phyloP scores from a whole-genome alignment of 169 alveolate species.

The Theileria luwenshuni region DNA sequence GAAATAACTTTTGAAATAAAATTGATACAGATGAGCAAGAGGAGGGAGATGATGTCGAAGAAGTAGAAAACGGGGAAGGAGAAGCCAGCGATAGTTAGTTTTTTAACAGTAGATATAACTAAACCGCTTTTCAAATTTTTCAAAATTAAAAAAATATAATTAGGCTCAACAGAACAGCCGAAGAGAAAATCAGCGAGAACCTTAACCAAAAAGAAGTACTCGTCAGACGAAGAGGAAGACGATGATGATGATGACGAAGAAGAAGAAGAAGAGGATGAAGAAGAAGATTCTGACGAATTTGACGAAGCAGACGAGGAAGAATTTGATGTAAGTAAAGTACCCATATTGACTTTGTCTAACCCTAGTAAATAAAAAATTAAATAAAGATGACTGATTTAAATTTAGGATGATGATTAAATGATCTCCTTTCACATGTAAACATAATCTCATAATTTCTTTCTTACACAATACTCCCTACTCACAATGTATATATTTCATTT shows the following conservation, averaged over 20 bases:
- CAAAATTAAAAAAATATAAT: neutral
- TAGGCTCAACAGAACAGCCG: conserved; percentile 42
- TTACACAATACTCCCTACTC: too few species aligned
- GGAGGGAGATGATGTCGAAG: conserved; percentile 12
- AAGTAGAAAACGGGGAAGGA: conserved; percentile 2
- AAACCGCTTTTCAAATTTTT: too few species aligned
- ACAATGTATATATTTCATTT: too few species aligned
- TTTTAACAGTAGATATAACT: neutral
- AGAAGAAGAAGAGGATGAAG: conserved; percentile 62
- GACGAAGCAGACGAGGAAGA: conserved; percentile 63
- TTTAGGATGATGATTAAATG: too few species aligned
- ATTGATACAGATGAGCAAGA: conserved; percentile 9
- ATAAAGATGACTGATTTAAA: too few species aligned
- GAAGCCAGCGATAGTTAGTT: neutral
- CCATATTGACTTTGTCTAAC: too few species aligned
- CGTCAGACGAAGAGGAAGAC: conserved; percentile 57
- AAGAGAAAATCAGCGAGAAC: conserved; percentile 56
- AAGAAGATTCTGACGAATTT: conserved; percentile 67
- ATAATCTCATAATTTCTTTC: too few species aligned
- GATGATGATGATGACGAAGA: conserved; percentile 51
- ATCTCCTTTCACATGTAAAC: too few species aligned
- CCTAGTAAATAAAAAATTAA: too few species aligned
- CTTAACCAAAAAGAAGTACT: conserved; percentile 42
- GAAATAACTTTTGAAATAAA: neutral
- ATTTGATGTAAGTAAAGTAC: conserved; percentile 56